A percentile compares a stretch with the other conserved stretches of the same genome.
phyloP scores from a whole-genome alignment of 73 alveolate species.

The Uronychia binucleata region DNA sequence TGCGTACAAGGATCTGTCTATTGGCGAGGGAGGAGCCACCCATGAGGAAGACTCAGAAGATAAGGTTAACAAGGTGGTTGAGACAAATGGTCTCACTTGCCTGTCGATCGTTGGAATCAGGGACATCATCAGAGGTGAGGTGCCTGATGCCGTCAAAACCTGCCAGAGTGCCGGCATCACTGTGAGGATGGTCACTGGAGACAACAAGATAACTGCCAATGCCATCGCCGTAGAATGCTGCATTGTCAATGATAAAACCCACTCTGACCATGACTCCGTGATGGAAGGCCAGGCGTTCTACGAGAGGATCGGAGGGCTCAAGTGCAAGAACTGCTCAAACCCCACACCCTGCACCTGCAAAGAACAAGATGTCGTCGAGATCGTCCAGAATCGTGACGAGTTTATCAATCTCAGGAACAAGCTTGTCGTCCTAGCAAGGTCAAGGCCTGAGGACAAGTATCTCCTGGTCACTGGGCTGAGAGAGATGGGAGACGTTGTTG shows the following conservation, averaged over 20 bases:
- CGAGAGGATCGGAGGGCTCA: slow-evolving; percentile 81
- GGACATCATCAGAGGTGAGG: slow-evolving; percentile 90
- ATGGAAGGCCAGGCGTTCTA: slow-evolving; percentile 81
- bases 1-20: slow-evolving; percentile 77
- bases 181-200: slow-evolving; percentile 97
- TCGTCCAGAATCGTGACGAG: slow-evolving; percentile 66
- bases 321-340: slow-evolving; percentile 73
- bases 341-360: slow-evolving; percentile 56
- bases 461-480: slow-evolving; percentile 93
- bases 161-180: slow-evolving; percentile 84
- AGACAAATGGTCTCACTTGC: slow-evolving; percentile 61
- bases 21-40: slow-evolving; percentile 50
- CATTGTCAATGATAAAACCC: slow-evolving; percentile 62
- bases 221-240: slow-evolving; percentile 93
- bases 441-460: slow-evolving; percentile 97
- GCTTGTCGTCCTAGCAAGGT: slow-evolving; percentile 93
- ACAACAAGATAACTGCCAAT: slow-evolving; percentile 88
- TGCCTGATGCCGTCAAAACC: slow-evolving; percentile 77
- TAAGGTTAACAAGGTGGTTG: slow-evolving; percentile 16
- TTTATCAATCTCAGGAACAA: slow-evolving; percentile 59
- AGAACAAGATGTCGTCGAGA: slow-evolving; percentile 71
- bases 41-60: slow-evolving; percentile 43
- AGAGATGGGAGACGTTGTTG: slow-evolving; percentile 94
- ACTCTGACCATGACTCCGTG: slow-evolving; percentile 45
- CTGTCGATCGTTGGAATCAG: slow-evolving; percentile 87